A percentile compares a stretch with the other conserved stretches of the same genome.
These are phyloP conservation scores for Penicillium fimorum DNA, from an alignment of 495 filamentous ascomycete genomes.

Conservation along the genomic window DNA sequence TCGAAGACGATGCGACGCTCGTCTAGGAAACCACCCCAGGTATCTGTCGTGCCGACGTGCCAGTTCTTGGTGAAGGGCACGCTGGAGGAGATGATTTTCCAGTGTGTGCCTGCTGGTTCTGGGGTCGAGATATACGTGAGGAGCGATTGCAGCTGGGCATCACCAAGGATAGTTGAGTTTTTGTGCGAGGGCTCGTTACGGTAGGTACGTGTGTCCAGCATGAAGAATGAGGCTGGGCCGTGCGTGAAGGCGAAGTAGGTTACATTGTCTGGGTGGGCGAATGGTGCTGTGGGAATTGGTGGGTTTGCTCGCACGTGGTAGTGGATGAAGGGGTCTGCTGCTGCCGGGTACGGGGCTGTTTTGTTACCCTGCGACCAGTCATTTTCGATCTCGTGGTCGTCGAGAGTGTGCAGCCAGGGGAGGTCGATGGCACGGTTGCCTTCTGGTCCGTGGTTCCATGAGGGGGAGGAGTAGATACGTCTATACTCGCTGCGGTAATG, in stretches of 20 bases:
- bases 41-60: slow-evolving; percentile 77
- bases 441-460: slow-evolving; percentile 64
- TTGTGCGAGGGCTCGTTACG: slow-evolving; percentile 61
- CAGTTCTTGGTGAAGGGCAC: slow-evolving; percentile 98
- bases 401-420: slow-evolving; percentile 93
- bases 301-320: slow-evolving; percentile 88
- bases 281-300: slow-evolving; percentile 50
- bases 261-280: slow-evolving; percentile 47
- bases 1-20: slow-evolving; percentile 80
- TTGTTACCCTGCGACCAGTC: slow-evolving; percentile 76
- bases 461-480: slow-evolving; percentile 88
- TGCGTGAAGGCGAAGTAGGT: slow-evolving; percentile 87
- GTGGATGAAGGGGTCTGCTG: slow-evolving; percentile 80
- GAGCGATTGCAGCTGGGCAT: slow-evolving; percentile 73
- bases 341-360: slow-evolving; percentile 68
- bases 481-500: slow-evolving; percentile 90
- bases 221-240: slow-evolving; percentile 90
- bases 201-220: slow-evolving; percentile 89
- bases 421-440: slow-evolving; percentile 51
- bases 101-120: slow-evolving; percentile 72
- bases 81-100: slow-evolving; percentile 87
- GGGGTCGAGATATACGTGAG: slow-evolving; percentile 69
- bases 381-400: slow-evolving; percentile 95
- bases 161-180: slow-evolving; percentile 83
- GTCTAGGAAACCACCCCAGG: slow-evolving; percentile 84